Evolutionary conservation across 768 basidiomycete species (phyloP), one percentile per base, ranked within the genome.

Genomic region (Hericium alpestre): DNA sequence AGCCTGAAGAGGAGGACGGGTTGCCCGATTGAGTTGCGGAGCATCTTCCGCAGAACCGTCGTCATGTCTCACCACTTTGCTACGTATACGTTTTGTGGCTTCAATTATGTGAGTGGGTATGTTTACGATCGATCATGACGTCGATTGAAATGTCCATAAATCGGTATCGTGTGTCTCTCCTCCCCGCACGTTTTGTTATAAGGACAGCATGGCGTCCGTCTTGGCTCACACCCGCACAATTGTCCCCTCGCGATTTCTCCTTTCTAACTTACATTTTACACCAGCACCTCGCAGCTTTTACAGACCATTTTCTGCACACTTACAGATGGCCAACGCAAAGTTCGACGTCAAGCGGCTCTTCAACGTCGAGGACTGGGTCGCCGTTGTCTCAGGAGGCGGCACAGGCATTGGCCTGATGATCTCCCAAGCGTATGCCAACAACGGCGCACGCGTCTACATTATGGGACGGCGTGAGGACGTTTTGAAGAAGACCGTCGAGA

Each of bases 381-480:
- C 27, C 59, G 64, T 67, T 58, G 64, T 67, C 60, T 67, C 67
- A 41, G 68, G 67, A 25, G 65, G 67, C 54, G 64, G 67, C 43
- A 70, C 68, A 1, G 74, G 75, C n/a, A 70, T 76, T 40, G 73
- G 71, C n/a, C 68, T 73, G 23, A 72, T 76, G 74, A 76, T 75
- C 40, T 68, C 73, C 1, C 69, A 72, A 55, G 70, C 69, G 2
- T 70, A 74, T 51, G 73, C 75, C 10, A 70, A 68, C 61, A 73
- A 74, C 62, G 73, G 74, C 22, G 75, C 75, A 4, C 65, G 64
- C 12, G 74, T 75, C 8, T 76, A 76, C 64, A 72, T 76, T 57
- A 68, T 69, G 12, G 65, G 68, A 5, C 67, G 74, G 7, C 69
- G 73, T 41, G 59, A 58, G 41, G 69, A 73, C 0, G 70, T 64